Percentiles rank a stretch among this genome's conserved stretches.
Evolutionary conservation across 306 rosid species (phyloP).

Genomic region (Prinsepia uniflora): DNA sequence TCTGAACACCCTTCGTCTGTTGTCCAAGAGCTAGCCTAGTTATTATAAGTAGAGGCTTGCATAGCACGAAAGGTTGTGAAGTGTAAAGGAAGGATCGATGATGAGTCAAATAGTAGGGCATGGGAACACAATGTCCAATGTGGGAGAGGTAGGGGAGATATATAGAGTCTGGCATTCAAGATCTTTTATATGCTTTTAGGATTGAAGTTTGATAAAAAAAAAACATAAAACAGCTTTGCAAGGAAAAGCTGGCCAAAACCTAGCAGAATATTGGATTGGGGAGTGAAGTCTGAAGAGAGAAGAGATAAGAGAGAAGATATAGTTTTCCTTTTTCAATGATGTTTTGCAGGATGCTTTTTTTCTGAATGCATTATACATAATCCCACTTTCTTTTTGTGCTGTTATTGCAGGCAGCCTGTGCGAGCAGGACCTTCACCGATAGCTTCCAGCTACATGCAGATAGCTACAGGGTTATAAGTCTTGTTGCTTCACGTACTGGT

Average conservation of each 20-base stretch:
- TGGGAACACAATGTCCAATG: slow-evolving; percentile 22
- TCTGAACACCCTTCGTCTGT: background rate
- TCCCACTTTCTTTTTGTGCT: slow-evolving; percentile 7
- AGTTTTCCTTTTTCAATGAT: slow-evolving; percentile 17
- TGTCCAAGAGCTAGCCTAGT: background rate
- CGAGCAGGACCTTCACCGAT: background rate
- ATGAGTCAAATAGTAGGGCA: background rate
- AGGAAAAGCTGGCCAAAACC: slow-evolving; percentile 27
- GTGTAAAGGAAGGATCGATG: background rate
- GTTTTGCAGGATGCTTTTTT: background rate
- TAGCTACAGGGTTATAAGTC: slow-evolving; percentile 4
- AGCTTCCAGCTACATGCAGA: background rate
- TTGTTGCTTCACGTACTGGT: background rate
- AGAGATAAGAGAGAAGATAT: background rate
- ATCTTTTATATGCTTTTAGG: slow-evolving; percentile 12
- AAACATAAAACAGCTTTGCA: slow-evolving; percentile 32
- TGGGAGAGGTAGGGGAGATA: background rate
- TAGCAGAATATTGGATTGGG: slow-evolving; percentile 6
- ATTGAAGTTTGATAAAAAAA: slow-evolving; percentile 9
- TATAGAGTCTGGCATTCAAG: slow-evolving; percentile 16
- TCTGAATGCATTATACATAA: no score
- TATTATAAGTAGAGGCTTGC: background rate
- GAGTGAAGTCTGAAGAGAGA: no score
- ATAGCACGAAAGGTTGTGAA: background rate
- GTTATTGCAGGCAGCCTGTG: background rate